These are phyloP conservation scores for Solanum gandarillasii DNA, from an alignment of 257 asterid species.

Conservation along the genomic window DNA sequence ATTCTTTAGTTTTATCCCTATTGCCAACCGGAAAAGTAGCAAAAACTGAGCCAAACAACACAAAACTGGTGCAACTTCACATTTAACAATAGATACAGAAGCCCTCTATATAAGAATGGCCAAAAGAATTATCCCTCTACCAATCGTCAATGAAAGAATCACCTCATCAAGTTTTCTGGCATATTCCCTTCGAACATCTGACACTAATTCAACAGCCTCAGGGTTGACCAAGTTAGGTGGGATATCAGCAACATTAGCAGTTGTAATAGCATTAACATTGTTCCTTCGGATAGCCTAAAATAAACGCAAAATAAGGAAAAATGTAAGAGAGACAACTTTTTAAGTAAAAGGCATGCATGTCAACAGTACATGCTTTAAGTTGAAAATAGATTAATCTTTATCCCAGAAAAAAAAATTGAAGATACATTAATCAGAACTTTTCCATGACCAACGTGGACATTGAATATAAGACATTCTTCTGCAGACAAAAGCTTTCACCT, in stretches of 20 bases:
- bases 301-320: constrained; percentile 3
- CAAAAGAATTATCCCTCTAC: constrained; percentile 1
- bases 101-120: not conserved
- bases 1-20: not conserved
- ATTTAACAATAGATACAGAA: not conserved
- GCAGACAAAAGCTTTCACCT: not conserved
- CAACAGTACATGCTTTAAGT: not conserved
- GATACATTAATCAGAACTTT: not conserved
- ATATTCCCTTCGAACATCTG: constrained; percentile 66
- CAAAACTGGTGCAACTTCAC: not conserved
- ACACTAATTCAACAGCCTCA: constrained; percentile 37
- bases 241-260: constrained; percentile 26
- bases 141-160: not conserved
- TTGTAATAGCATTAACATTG: constrained; percentile 16
- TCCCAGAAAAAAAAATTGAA: not conserved
- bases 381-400: not conserved
- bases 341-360: not conserved
- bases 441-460: not conserved
- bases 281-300: constrained; percentile 46
- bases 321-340: not conserved
- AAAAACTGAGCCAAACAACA: not conserved
- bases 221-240: constrained; percentile 39
- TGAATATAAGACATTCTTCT: not conserved
- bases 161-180: constrained; percentile 71
- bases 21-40: not conserved